Base-by-base conservation (phyloP, 176 grass and related monocot species). In the Elaeis guineensis region DNA sequence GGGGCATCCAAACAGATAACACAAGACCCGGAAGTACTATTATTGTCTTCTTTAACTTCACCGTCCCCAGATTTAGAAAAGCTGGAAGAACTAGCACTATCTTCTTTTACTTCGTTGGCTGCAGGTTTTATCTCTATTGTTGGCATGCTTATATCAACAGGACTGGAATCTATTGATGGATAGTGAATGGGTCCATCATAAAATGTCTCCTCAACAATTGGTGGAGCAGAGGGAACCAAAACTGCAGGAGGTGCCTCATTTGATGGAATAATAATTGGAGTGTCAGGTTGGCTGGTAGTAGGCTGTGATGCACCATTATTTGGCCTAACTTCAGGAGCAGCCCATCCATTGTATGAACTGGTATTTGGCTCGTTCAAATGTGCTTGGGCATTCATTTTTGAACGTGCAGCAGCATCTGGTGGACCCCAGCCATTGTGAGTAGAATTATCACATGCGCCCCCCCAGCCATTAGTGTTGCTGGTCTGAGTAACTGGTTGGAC, bases 1-100 rank as follows among this genome's bases (percentile, higher is more conserved):
- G 81, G 78, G 16, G 94, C 94, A 79, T 98, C 94, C 76, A 92
- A 59, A 61, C 94, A 98, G 35, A 98, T 98, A 49, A 98, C 94
- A 74, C 94, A 98, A 17, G 60, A 73, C 2, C 77, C 80, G 0
- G 74, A 71, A 9, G 72, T 28, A 8, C 67, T 60, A 58, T 30
- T 21, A 50, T 48, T 49, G 5, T 5, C 49, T 52, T 22, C 63
- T 52, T 29, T 58, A 62, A 35, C 58, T 61, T 61, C 35, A 44
- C 11, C 9, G 11, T 44, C 14, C 35, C 35, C 35, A 50, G 25
- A 22, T 50, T 53, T 63, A 39, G 7, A 54, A 32, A 19, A 44
- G 35, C 35, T 44, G 12, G 35, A 35, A 54, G 51, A 50, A 19
- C 50, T 39, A 16, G 19, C 54, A 58, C 65, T 55, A 16, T 61